Percentiles rank a stretch among this genome's conserved stretches.
Conservation (phyloP, 192 early-diverging fungal species). For the Coemansia sp. region DNA sequence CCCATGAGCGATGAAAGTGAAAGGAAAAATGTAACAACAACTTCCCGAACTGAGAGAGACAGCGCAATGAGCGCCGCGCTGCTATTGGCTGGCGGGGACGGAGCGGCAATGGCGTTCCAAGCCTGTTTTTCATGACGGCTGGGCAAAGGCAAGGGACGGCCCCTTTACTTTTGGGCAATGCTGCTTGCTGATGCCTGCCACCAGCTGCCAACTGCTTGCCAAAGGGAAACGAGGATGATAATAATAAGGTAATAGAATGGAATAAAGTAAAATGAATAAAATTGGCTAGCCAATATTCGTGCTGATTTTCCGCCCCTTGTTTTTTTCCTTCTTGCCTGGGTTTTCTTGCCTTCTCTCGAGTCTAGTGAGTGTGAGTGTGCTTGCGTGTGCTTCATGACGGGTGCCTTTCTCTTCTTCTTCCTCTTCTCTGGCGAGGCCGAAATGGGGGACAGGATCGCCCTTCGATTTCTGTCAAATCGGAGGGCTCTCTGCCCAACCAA, state of each 20-base stretch:
- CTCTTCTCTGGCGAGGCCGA: not conserved
- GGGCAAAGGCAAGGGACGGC: not conserved
- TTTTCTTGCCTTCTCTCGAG: no score
- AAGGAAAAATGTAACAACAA: not conserved
- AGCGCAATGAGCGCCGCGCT: not conserved
- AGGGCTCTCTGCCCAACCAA: not conserved
- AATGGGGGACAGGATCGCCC: slow-evolving; percentile 8
- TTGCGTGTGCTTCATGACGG: not conserved
- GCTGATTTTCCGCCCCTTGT: not conserved
- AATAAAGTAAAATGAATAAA: not conserved
- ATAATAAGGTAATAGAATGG: no score
- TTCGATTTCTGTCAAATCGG: slow-evolving; percentile 1
- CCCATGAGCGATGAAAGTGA: not conserved
- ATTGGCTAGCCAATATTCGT: not conserved
- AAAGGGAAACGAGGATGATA: no score
- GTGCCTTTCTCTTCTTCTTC: not conserved
- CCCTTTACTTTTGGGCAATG: no score
- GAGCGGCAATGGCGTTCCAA: not conserved
- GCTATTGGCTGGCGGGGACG: not conserved
- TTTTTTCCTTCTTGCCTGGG: not conserved
- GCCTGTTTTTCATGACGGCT: slow-evolving; percentile 1
- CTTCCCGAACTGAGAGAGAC: slow-evolving; percentile 1
- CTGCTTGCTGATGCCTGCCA: no score
- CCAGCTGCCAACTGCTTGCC: no score
- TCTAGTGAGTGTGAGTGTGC: not conserved